Evolutionary conservation across 148 eudicot species (phyloP).

Genomic region (Vaccinium darrowii): DNA sequence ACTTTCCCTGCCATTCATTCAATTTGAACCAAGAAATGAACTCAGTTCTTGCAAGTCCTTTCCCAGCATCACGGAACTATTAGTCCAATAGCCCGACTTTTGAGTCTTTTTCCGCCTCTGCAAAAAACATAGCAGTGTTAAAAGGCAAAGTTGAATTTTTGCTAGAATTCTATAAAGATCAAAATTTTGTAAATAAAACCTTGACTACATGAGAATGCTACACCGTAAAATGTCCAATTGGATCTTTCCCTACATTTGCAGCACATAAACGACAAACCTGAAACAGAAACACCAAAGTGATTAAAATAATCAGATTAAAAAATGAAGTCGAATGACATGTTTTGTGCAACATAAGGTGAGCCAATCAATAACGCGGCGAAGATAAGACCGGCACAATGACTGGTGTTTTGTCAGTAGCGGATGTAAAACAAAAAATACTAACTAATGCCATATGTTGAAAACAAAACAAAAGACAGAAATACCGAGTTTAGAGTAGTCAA

Average conservation of each 20-base stretch:
- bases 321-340: not conserved
- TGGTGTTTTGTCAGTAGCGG: not conserved
- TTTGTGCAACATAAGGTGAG: not conserved
- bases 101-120: constrained; percentile 61
- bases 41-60: constrained; percentile 41
- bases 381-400: not conserved
- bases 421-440: not conserved
- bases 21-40: constrained; percentile 34
- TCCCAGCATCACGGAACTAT: constrained; percentile 29
- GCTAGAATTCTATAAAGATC: not conserved
- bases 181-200: constrained; percentile 36
- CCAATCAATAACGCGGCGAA: not conserved
- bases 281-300: not conserved
- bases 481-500: not conserved
- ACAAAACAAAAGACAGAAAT: not conserved
- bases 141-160: not conserved
- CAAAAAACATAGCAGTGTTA: not conserved
- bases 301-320: constrained; percentile 4
- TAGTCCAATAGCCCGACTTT: constrained; percentile 63
- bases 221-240: constrained; percentile 63
- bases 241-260: constrained; percentile 79
- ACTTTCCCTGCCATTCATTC: constrained; percentile 23
- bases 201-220: constrained; percentile 79
- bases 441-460: not conserved
- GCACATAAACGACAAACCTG: constrained; percentile 98